Percentiles rank a stretch among this genome's conserved stretches.
phyloP scores from a whole-genome alignment of 257 asterid species.

The Primulina tabacum region DNA sequence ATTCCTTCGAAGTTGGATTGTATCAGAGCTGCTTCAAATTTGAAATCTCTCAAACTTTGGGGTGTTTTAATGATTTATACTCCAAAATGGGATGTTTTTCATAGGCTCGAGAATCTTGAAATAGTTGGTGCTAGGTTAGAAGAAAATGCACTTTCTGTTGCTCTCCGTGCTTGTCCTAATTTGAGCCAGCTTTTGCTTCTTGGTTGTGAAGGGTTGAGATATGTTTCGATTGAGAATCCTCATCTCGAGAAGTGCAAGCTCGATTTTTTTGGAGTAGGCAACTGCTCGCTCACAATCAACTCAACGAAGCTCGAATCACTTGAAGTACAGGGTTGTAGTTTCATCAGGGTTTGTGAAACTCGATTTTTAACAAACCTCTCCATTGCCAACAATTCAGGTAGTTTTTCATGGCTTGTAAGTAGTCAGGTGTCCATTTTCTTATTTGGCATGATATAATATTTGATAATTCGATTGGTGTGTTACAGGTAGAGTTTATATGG shows the following conservation, averaged over 20 bases:
- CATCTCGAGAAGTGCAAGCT: constrained; percentile 68
- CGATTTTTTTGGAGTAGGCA: constrained; percentile 73
- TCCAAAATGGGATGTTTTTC: constrained; percentile 80
- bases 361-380: constrained; percentile 55
- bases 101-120: constrained; percentile 74
- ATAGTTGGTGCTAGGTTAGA: constrained; percentile 89
- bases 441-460: constrained; percentile 1
- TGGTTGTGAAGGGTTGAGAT: constrained; percentile 82
- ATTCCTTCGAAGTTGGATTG: constrained; percentile 71
- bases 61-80: constrained; percentile 71
- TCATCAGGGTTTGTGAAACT: constrained; percentile 63
- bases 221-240: constrained; percentile 57
- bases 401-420: background rate
- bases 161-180: constrained; percentile 73
- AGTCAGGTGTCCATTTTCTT: background rate
- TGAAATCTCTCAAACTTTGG: constrained; percentile 92
- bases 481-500: constrained; percentile 64
- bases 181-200: constrained; percentile 67
- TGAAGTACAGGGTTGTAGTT: constrained; percentile 90
- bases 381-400: constrained; percentile 83
- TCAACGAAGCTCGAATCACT: constrained; percentile 61
- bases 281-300: constrained; percentile 53
- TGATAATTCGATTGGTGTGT: constrained; percentile 1
- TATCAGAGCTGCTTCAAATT: constrained; percentile 57
- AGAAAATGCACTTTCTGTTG: constrained; percentile 54